Percentiles rank a stretch among this genome's conserved stretches.
Evolutionary conservation across 768 basidiomycete genomes (phyloP).

Genomic region (Termitomyces sp.): DNA sequence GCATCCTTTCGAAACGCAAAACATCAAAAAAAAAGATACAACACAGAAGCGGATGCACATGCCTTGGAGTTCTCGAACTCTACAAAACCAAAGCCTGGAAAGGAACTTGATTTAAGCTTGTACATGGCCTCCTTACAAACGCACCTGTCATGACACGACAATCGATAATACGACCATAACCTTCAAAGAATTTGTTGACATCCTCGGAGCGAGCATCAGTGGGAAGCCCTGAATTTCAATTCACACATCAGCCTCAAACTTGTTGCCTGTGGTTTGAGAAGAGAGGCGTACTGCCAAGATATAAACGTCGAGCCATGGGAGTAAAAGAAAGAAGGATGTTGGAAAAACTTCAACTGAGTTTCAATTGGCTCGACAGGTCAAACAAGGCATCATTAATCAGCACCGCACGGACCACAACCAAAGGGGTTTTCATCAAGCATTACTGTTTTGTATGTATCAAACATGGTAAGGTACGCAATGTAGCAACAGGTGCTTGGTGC

Average conservation of each 20-base stretch:
- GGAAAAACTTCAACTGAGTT: constrained; percentile 37
- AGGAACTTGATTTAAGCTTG: constrained; percentile 16
- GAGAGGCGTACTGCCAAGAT: constrained; percentile 66
- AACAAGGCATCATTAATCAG: constrained; percentile 1
- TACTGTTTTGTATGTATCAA: neutral
- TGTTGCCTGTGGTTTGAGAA: constrained; percentile 4
- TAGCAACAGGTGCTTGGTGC: neutral
- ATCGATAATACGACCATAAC: constrained; percentile 83
- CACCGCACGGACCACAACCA: constrained; percentile 3
- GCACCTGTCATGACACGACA: constrained; percentile 92
- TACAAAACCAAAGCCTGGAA: constrained; percentile 88
- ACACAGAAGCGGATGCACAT: constrained; percentile 6
- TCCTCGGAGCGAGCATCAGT: constrained; percentile 80
- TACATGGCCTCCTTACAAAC: constrained; percentile 18
- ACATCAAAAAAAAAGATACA: constrained; percentile 8
- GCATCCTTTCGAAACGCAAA: constrained; percentile 61
- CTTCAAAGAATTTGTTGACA: constrained; percentile 84
- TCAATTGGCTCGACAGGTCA: constrained; percentile 37
- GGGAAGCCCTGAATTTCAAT: constrained; percentile 56
- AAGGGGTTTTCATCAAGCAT: neutral
- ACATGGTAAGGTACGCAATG: neutral
- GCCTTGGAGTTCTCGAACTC: constrained; percentile 89
- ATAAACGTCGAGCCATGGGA: constrained; percentile 78
- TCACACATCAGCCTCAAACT: neutral
- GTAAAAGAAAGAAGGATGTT: constrained; percentile 23